A percentile compares a stretch with the other conserved stretches of the same genome.
Evolutionary conservation across 176 grass and related monocot genomes (phyloP).

Genomic region (Metroxylon sagu): DNA sequence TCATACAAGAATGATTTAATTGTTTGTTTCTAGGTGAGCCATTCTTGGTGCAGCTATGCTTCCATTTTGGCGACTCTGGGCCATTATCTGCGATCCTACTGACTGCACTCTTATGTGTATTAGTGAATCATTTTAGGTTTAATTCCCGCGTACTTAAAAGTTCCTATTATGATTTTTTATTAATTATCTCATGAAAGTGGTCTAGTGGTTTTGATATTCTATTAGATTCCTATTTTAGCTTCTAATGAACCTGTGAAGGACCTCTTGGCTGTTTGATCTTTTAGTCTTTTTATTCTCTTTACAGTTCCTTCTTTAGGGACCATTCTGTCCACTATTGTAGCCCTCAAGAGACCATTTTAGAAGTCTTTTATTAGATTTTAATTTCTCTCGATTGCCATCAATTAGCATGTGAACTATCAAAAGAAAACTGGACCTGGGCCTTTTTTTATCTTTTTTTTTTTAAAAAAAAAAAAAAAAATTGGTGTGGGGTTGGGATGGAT

Average conservation of each 20-base stretch:
- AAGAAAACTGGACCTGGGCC: background rate
- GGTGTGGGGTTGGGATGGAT: background rate
- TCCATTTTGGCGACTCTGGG: background rate
- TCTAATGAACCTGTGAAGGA: too few species aligned
- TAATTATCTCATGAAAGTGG: too few species aligned
- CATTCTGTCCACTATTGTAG: too few species aligned
- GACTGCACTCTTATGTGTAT: background rate
- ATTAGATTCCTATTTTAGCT: too few species aligned
- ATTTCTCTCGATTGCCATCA: background rate
- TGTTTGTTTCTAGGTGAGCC: conserved; percentile 5
- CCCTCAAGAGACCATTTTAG: background rate
- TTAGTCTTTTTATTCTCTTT: too few species aligned
- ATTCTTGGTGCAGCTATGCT: background rate
- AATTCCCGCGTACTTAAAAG: too few species aligned
- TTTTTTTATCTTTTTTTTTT: background rate
- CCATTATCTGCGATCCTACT: background rate
- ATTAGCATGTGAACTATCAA: background rate
- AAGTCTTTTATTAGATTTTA: background rate
- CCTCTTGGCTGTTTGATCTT: too few species aligned
- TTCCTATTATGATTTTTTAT: too few species aligned
- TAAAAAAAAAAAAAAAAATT: too few species aligned
- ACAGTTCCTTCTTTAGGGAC: too few species aligned
- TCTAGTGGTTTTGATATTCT: too few species aligned
- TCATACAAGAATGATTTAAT: conserved; percentile 3
- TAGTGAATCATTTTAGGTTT: too few species aligned